These are phyloP conservation scores for Mortierella sp. DNA, from an alignment of 371 early-diverging fungal genomes.

Conservation along the genomic window DNA sequence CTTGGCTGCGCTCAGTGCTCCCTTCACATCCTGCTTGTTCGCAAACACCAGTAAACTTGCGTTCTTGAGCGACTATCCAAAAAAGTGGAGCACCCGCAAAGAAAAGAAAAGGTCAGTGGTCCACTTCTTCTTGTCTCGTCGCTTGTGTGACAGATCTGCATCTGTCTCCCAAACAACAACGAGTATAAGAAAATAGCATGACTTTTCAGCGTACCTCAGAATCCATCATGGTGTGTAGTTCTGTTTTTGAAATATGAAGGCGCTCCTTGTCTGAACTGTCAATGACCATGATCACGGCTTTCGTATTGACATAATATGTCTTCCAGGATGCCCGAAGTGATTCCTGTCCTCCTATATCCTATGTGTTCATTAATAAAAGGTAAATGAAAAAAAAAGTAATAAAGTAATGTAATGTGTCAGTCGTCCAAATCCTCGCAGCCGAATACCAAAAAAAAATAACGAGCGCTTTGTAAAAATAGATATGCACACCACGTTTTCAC, in stretches of 20 bases:
- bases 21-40: conserved; percentile 82
- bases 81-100: not conserved
- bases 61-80: conserved; percentile 67
- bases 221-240: conserved; percentile 83
- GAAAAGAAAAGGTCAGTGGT: not conserved
- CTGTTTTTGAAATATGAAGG: conserved; percentile 72
- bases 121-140: not conserved
- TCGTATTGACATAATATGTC: conserved; percentile 80
- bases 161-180: not conserved
- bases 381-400: not conserved
- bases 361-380: not conserved
- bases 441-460: not conserved
- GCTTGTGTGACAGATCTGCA: not conserved
- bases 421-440: not conserved
- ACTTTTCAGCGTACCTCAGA: conserved; percentile 64
- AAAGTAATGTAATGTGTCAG: conserved; percentile 7
- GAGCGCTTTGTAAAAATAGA: not conserved
- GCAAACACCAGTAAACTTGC: conserved; percentile 78
- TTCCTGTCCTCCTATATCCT: conserved; percentile 86
- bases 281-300: conserved; percentile 85
- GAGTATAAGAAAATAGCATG: not conserved
- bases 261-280: conserved; percentile 80
- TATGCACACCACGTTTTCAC: not conserved
- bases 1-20: conserved; percentile 74
- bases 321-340: conserved; percentile 79